Base-by-base conservation (phyloP, 2,329 filamentous ascomycete genomes). In the Sporothrix luriei region DNA sequence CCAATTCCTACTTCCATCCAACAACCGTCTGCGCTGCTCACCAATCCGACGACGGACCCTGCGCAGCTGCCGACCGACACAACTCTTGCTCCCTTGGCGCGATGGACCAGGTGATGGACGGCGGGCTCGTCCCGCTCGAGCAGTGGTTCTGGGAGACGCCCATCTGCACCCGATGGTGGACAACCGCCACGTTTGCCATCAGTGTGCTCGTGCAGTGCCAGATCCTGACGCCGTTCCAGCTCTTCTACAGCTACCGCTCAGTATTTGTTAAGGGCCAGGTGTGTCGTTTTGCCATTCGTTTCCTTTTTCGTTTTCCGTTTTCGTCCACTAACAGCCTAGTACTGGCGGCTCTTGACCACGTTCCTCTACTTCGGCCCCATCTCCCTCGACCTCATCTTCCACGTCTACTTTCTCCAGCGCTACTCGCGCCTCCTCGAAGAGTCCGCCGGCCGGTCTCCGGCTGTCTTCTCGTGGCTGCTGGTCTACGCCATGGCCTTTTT, bases 71-170 rank as follows among this genome's bases (percentile, higher is more conserved):
- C n/a, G n/a, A 14, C 11, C 57, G 43, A 7, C 61, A n/a, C 24
- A 19, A 48, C 40, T 19, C 14, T 6, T n/a, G 11, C n/a, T 33
- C 24, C 40, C 40, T 29, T 16, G 10, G 64, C 68, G 73, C 46
- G 72, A 88, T 88, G 85, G 85, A 88, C 74, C 84, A 86, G 75
- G 84, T 88, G 78, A 80, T 81, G 57, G 73, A 70, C 71, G 86
- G 84, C 74, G 87, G 85, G 71, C 83, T 85, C 68, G 83, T 97
- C 76, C 95, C 94, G 54, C 85, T 99, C 9, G 95, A 98, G 80
- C 91, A 73, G 75, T 99, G 95, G 95, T 98, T 97, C 80, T 97
- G 93, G 86, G 95, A 99, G 80, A 97, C 97, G 91, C 95, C 95
- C 3, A 88, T 95, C 33, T 97, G 94, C 80, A 99, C 95, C 49